Base-by-base conservation (phyloP, 2,329 filamentous ascomycete genomes). In the Chaetomiaceae sp. region DNA sequence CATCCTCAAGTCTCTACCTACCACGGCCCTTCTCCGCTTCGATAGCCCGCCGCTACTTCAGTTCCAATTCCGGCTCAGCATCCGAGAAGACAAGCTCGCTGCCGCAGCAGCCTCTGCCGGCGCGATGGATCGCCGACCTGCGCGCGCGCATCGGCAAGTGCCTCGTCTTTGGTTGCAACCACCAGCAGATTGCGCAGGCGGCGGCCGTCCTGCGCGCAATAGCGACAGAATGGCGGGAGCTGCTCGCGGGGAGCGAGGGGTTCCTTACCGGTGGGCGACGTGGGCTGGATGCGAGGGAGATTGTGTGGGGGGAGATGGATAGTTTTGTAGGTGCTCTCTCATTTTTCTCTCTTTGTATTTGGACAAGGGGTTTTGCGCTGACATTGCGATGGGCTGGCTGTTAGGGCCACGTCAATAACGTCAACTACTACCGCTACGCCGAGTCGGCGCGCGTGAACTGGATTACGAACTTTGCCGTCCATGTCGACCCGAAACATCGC, bases 271-370 rank as follows among this genome's bases (percentile, higher is more conserved):
- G 75, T 10, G 74, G 77, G 54, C 76, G 79, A 60, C 75, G 82
- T 46, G 80, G 87, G 0, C 65, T 92, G 30, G 80, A 82, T 58
- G 73, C 77, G 48, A 84, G 89, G 55, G 75, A 78, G 58, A 85
- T 95, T 21, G 83, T 82, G 0, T 95, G 89, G 89, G 90, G 90
- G 27, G 90, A 96, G 67, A 89, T 90, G 86, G 88, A 89, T 71
- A 69, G 73, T 60, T 67, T 71, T 59, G 67, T 71, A 63, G 45
- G 71, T 47, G 16, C 2, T 18, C 29, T 13, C n/a, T 32, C 18
- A n/a, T n/a, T n/a, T n/a, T n/a, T n/a, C n/a, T n/a, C n/a, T n/a
- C n/a, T n/a, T n/a, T n/a, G n/a, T n/a, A n/a, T n/a, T n/a, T n/a
- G n/a, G n/a, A n/a, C n/a, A n/a, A n/a, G 13, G 30, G 30, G 13